Conservation (phyloP, 2,329 filamentous ascomycete genomes). For the Epichloe gansuensis region DNA sequence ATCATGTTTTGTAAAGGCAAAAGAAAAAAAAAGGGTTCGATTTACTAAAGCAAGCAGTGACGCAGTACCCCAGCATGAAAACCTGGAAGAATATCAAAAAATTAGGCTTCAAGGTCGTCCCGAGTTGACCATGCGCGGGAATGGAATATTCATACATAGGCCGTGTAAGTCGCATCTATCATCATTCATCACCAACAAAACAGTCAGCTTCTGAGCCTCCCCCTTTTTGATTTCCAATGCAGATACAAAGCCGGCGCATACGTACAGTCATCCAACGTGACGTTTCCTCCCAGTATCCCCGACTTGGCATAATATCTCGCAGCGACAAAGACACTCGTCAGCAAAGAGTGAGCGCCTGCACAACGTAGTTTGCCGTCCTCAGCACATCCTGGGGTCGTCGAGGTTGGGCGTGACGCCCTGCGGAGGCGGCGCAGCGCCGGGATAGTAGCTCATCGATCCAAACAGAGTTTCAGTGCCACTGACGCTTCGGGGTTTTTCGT, state of each 20-base stretch:
- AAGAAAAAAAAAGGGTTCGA: not conserved
- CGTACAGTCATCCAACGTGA: conserved; percentile 18
- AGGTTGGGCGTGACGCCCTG: conserved; percentile 15
- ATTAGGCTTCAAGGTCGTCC: too few species aligned
- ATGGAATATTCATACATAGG: conserved; percentile 8
- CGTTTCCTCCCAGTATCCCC: conserved; percentile 8
- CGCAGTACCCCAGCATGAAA: conserved; percentile 17
- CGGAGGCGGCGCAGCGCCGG: conserved; percentile 14
- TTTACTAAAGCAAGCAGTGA: conserved; percentile 14
- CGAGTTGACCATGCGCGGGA: too few species aligned
- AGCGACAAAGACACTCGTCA: conserved; percentile 15
- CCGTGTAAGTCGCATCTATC: conserved; percentile 11
- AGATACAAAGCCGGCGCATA: not conserved
- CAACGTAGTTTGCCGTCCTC: conserved; percentile 15
- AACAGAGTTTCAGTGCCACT: too few species aligned
- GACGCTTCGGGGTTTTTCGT: too few species aligned
- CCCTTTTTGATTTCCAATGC: too few species aligned
- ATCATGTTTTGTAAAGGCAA: too few species aligned
- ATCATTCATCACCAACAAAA: too few species aligned
- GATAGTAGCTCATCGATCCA: conserved; percentile 7
- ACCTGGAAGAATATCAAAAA: conserved; percentile 8
- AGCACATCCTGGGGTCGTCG: conserved; percentile 15
- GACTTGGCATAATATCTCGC: conserved; percentile 16
- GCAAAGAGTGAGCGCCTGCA: conserved; percentile 16
- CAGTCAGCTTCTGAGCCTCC: too few species aligned